These are phyloP conservation scores for Phalaenopsis equestris DNA, from an alignment of 106 monocot species.

Conservation along the genomic window DNA sequence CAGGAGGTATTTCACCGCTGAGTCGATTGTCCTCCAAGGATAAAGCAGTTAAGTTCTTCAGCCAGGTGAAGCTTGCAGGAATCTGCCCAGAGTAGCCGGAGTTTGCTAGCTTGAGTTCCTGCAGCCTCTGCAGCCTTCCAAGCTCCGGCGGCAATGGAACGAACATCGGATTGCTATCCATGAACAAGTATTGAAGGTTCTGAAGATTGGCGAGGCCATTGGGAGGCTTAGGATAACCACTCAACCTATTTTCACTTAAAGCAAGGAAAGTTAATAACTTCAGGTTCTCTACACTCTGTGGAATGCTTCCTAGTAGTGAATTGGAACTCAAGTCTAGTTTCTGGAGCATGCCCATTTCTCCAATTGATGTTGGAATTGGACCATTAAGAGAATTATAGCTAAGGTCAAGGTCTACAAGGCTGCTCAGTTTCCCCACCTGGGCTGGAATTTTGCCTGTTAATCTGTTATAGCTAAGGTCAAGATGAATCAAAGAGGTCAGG, in stretches of 20 bases:
- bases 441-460: conserved; percentile 49
- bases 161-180: conserved; percentile 73
- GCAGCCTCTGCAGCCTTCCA: conserved; percentile 46
- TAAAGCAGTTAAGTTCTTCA: conserved; percentile 64
- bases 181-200: conserved; percentile 72
- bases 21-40: conserved; percentile 71
- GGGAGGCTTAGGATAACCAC: conserved; percentile 33
- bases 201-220: conserved; percentile 41
- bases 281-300: conserved; percentile 31
- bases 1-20: conserved; percentile 51
- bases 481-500: conserved; percentile 49
- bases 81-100: conserved; percentile 70
- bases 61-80: conserved; percentile 43
- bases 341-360: conserved; percentile 50
- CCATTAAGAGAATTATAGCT: conserved; percentile 85
- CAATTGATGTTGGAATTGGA: conserved; percentile 45
- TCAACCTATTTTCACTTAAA: conserved; percentile 57
- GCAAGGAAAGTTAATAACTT: conserved; percentile 54
- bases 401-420: conserved; percentile 55
- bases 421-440: conserved; percentile 27
- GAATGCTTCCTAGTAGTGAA: conserved; percentile 45
- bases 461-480: conserved; percentile 82
- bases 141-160: conserved; percentile 47
- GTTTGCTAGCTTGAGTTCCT: conserved; percentile 75
- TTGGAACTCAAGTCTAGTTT: conserved; percentile 91